Evolutionary conservation across 1,284 basidiomycete genomes (phyloP).

Genomic region (Cutaneotrichosporon spelunceum): DNA sequence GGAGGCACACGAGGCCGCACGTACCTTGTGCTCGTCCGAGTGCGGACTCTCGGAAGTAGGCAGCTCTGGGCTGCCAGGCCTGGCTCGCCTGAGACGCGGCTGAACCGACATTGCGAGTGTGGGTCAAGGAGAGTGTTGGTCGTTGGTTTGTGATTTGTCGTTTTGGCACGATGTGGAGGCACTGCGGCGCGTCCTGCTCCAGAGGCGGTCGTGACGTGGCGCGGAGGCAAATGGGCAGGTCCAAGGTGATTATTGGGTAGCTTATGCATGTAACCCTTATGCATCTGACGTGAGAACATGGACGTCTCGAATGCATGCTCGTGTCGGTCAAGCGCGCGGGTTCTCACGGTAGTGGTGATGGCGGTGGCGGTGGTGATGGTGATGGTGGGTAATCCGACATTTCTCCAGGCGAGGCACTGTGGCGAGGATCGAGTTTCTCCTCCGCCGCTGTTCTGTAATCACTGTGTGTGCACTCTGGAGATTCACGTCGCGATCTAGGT

Average conservation of each 20-base stretch:
- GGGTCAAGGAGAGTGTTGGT: not conserved
- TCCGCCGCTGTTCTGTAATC: too few species aligned
- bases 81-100: conserved; percentile 18
- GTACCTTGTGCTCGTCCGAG: conserved; percentile 23
- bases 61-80: conserved; percentile 14
- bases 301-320: too few species aligned
- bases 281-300: not conserved
- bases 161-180: not conserved
- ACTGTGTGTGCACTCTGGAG: too few species aligned
- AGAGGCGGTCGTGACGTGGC: not conserved
- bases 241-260: not conserved
- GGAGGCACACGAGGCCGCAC: conserved; percentile 2
- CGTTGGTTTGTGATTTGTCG: not conserved
- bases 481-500: too few species aligned
- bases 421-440: too few species aligned
- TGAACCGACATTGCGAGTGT: conserved; percentile 19
- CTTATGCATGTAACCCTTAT: not conserved
- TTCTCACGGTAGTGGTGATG: too few species aligned
- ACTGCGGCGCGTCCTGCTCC: not conserved
- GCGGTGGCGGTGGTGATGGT: too few species aligned
- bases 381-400: too few species aligned
- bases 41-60: conserved; percentile 14
- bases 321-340: too few species aligned
- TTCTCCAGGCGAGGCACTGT: too few species aligned
- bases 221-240: not conserved